Percentiles rank a stretch among this genome's conserved stretches.
phyloP scores from a whole-genome alignment of 2,329 filamentous ascomycete species.

The Sporothrix variecibatus region DNA sequence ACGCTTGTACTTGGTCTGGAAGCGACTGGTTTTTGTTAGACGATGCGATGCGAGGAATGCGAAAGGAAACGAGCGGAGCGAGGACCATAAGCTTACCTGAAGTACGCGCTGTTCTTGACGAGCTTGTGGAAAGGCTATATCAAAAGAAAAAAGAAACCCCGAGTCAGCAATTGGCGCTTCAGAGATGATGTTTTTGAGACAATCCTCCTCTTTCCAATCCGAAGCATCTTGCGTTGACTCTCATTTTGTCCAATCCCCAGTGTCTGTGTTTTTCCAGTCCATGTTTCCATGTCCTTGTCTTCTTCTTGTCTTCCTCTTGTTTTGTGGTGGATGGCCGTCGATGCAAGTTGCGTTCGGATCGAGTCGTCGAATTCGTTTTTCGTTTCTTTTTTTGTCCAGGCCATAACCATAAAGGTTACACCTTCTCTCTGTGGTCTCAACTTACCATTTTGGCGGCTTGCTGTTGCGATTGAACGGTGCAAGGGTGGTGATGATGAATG shows the following conservation, averaged over 20 bases:
- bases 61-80: neutral
- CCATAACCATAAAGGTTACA: slow-evolving; percentile 32
- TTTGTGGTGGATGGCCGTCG: neutral
- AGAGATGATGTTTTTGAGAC: slow-evolving; percentile 52
- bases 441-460: slow-evolving; percentile 70
- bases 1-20: slow-evolving; percentile 99
- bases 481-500: slow-evolving; percentile 39
- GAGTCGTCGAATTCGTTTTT: neutral
- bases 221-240: slow-evolving; percentile 99
- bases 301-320: slow-evolving; percentile 29
- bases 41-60: neutral
- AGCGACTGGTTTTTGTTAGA: slow-evolving; percentile 65
- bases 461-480: slow-evolving; percentile 39
- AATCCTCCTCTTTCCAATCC: slow-evolving; percentile 58
- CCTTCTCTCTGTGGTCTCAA: slow-evolving; percentile 42
- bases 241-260: slow-evolving; percentile 34
- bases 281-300: slow-evolving; percentile 30
- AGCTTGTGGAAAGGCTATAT: slow-evolving; percentile 84
- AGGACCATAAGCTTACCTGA: slow-evolving; percentile 63
- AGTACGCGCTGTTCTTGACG: slow-evolving; percentile 98
- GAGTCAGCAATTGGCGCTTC: slow-evolving; percentile 99
- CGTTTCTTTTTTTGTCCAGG: neutral
- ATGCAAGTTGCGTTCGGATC: slow-evolving; percentile 19
- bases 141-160: slow-evolving; percentile 58
- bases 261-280: slow-evolving; percentile 22